Conservation (phyloP, 768 basidiomycete species). For the Boletus rubroflammeus region DNA sequence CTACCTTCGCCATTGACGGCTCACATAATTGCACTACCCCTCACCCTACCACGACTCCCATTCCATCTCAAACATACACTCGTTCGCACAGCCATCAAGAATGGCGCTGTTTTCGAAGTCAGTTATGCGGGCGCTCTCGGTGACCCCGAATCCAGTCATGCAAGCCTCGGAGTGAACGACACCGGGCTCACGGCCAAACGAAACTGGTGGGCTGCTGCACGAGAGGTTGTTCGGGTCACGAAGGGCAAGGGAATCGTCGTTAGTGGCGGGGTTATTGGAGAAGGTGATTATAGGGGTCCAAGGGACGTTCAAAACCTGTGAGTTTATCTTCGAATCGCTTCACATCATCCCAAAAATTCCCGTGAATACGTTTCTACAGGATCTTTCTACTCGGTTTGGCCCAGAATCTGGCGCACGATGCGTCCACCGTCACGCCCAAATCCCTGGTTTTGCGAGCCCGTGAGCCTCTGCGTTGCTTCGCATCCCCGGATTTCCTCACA, state of each 20-base stretch:
- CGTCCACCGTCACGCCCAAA: constrained; percentile 57
- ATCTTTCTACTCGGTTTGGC: constrained; percentile 63
- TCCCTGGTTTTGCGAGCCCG: constrained; percentile 71
- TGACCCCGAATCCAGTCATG: constrained; percentile 46
- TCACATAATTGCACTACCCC: constrained; percentile 76
- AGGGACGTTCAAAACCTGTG: constrained; percentile 76
- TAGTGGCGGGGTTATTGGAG: constrained; percentile 60
- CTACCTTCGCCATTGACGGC: constrained; percentile 72
- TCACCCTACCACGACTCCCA: constrained; percentile 72
- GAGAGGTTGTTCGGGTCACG: constrained; percentile 75
- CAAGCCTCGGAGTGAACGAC: constrained; percentile 48
- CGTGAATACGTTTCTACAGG: constrained; percentile 34
- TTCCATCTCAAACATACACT: constrained; percentile 83
- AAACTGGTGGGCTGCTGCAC: constrained; percentile 81
- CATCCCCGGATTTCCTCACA: not conserved
- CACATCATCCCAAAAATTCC: too few relatives aligned
- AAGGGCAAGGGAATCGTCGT: constrained; percentile 76
- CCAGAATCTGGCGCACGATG: constrained; percentile 64
- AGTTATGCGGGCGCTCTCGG: constrained; percentile 72
- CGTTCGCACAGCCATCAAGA: constrained; percentile 74
- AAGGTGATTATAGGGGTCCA: constrained; percentile 65
- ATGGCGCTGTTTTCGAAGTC: constrained; percentile 82
- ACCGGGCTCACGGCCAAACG: constrained; percentile 56
- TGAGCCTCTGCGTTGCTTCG: constrained; percentile 35
- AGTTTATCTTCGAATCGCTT: constrained; percentile 18